Evolutionary conservation across 2,329 filamentous ascomycete species (phyloP).

Genomic region (Botrytis pseudocinerea): DNA sequence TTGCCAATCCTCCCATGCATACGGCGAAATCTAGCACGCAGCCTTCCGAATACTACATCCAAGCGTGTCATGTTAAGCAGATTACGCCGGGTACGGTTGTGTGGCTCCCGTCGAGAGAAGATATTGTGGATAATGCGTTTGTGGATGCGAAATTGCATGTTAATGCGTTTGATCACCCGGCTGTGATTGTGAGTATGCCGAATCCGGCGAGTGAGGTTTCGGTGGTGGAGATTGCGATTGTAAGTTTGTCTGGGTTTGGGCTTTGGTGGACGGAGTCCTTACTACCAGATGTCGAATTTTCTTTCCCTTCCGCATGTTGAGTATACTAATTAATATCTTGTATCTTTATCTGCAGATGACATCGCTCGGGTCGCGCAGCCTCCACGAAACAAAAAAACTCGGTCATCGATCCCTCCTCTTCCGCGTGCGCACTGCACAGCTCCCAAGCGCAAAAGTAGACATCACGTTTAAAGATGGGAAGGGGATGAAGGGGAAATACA

Average conservation of each 20-base stretch:
- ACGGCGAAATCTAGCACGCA: not conserved
- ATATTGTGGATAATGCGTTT: not conserved
- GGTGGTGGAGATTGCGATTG: conserved; percentile 16
- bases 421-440: not conserved
- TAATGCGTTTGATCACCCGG: conserved; percentile 22
- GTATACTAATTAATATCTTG: not conserved
- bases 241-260: not conserved
- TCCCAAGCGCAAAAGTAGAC: conserved; percentile 17
- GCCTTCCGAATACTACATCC: conserved; percentile 1
- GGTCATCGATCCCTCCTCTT: not conserved
- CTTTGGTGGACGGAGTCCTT: too few species aligned
- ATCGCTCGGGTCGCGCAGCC: conserved; percentile 9
- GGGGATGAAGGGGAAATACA: conserved; percentile 18
- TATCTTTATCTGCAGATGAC: conserved; percentile 8
- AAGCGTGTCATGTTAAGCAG: not conserved
- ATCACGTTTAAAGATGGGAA: not conserved
- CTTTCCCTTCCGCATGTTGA: not conserved
- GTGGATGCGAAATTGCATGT: conserved; percentile 14
- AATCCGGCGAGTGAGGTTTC: not conserved
- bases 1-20: not conserved
- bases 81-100: conserved; percentile 3
- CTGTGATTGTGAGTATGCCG: conserved; percentile 4
- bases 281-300: not conserved
- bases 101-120: conserved; percentile 4
- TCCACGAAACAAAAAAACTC: conserved; percentile 15